phyloP scores from a whole-genome alignment of 352 stramenopile genomes.

The Blastocystis sp. region DNA sequence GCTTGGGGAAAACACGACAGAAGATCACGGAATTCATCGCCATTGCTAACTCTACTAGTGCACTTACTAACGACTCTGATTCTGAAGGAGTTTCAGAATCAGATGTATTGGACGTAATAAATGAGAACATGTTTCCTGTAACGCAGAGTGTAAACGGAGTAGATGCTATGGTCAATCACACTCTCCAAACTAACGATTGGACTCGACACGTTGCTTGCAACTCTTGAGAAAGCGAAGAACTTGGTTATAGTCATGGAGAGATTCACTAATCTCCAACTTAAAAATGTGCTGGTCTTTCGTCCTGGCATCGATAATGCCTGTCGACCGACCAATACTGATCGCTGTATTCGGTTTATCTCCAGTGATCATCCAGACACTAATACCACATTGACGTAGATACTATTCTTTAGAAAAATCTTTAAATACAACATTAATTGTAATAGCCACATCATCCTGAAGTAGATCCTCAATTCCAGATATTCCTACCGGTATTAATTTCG shows the following conservation, averaged over 20 bases:
- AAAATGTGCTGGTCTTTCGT: neutral
- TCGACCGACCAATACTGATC: constrained; percentile 71
- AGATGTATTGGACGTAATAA: neutral
- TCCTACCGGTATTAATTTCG: constrained; percentile 73
- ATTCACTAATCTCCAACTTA: neutral
- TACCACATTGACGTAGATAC: constrained; percentile 70
- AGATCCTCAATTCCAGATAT: constrained; percentile 78
- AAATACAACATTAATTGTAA: constrained; percentile 72
- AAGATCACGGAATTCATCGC: constrained; percentile 79
- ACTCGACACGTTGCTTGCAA: neutral
- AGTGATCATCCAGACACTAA: constrained; percentile 83
- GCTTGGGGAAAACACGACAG: constrained; percentile 75
- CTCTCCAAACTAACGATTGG: neutral
- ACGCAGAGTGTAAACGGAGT: constrained; percentile 26
- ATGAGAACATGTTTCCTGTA: constrained; percentile 42
- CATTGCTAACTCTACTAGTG: constrained; percentile 72
- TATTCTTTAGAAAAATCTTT: neutral
- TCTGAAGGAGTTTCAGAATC: neutral
- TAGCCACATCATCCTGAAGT: constrained; percentile 74
- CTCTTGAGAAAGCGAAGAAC: neutral
- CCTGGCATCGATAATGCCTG: constrained; percentile 22
- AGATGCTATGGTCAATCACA: neutral
- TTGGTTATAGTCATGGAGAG: neutral
- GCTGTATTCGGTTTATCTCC: constrained; percentile 81
- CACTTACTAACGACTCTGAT: neutral